Evolutionary conservation across 2,329 filamentous ascomycete genomes (phyloP).

Genomic region (Calonectria naviculata): DNA sequence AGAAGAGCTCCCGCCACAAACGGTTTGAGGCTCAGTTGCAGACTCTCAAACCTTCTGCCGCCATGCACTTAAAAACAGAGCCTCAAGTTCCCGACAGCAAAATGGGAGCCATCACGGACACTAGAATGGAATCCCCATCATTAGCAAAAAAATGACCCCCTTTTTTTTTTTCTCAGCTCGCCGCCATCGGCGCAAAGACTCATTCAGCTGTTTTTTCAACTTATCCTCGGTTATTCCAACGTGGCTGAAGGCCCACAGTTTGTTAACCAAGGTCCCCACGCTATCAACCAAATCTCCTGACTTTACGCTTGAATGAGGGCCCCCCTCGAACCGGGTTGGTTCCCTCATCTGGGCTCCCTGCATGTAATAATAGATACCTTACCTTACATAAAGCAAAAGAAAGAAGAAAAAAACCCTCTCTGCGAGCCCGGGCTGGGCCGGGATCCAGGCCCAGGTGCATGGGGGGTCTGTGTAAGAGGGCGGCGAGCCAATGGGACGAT

Average conservation of each 20-base stretch:
- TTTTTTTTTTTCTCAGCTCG: not conserved
- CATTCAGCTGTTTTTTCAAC: not conserved
- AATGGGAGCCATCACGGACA: not conserved
- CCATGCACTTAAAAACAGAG: slow-evolving; percentile 3
- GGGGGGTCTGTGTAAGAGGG: not conserved
- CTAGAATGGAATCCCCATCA: not conserved
- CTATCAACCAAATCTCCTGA: slow-evolving; percentile 33
- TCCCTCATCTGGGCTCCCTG: slow-evolving; percentile 1
- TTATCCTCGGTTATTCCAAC: slow-evolving; percentile 41
- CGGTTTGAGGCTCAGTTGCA: slow-evolving; percentile 9
- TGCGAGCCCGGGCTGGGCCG: slow-evolving; percentile 32
- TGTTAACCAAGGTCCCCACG: slow-evolving; percentile 20
- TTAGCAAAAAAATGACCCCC: not conserved
- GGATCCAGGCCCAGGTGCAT: slow-evolving; percentile 1
- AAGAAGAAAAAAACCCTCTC: not conserved
- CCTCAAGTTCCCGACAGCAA: not conserved
- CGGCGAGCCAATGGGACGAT: slow-evolving; percentile 26
- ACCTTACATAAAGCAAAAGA: not conserved
- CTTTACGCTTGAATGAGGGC: slow-evolving; percentile 12
- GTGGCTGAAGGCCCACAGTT: slow-evolving; percentile 22
- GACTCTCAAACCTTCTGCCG: not conserved
- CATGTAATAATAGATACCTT: slow-evolving; percentile 4
- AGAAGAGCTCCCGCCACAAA: slow-evolving; percentile 1
- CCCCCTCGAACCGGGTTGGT: not conserved
- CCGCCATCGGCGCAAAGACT: slow-evolving; percentile 4